Evolutionary conservation across 1,284 basidiomycete species (phyloP).

Genomic region (Malassezia japonica): DNA sequence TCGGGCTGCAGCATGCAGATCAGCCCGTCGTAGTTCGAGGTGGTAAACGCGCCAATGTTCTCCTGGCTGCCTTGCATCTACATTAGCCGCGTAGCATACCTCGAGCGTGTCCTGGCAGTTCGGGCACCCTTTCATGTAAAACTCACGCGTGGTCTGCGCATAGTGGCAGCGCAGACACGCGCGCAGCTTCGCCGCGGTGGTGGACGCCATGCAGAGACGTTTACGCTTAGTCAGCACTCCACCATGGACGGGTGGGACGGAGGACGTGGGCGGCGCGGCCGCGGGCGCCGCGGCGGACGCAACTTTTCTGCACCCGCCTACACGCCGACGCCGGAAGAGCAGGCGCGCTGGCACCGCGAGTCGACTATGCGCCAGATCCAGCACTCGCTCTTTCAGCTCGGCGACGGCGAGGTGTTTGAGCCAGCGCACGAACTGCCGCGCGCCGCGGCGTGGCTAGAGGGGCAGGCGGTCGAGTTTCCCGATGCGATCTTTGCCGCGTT

Average conservation of each 20-base stretch:
- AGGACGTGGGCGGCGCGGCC: conserved; percentile 5
- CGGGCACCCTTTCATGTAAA: conserved; percentile 76
- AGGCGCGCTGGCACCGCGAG: conserved; percentile 21
- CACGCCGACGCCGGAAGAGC: conserved; percentile 7
- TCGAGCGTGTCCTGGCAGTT: conserved; percentile 94
- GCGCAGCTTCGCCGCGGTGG: conserved; percentile 55
- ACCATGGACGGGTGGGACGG: conserved; percentile 2
- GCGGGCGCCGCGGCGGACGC: conserved; percentile 7
- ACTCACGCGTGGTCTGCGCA: conserved; percentile 73
- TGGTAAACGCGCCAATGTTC: conserved; percentile 75
- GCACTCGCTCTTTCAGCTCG: conserved; percentile 29
- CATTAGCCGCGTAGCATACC: conserved; percentile 52
- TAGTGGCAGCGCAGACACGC: conserved; percentile 88
- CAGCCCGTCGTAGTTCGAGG: conserved; percentile 85
- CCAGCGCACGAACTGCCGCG: conserved; percentile 30
- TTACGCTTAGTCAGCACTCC: neutral
- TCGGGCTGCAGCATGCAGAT: conserved; percentile 81
- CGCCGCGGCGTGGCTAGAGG: conserved; percentile 34
- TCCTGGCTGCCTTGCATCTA: conserved; percentile 83
- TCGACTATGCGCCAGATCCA: conserved; percentile 22
- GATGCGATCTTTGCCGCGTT: conserved; percentile 29
- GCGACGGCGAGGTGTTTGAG: conserved; percentile 31
- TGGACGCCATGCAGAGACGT: conserved; percentile 22
- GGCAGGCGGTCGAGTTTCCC: conserved; percentile 21
- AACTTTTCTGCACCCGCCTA: conserved; percentile 3